Evolutionary conservation across 768 basidiomycete species (phyloP).

Genomic region (Lactarius vividus): DNA sequence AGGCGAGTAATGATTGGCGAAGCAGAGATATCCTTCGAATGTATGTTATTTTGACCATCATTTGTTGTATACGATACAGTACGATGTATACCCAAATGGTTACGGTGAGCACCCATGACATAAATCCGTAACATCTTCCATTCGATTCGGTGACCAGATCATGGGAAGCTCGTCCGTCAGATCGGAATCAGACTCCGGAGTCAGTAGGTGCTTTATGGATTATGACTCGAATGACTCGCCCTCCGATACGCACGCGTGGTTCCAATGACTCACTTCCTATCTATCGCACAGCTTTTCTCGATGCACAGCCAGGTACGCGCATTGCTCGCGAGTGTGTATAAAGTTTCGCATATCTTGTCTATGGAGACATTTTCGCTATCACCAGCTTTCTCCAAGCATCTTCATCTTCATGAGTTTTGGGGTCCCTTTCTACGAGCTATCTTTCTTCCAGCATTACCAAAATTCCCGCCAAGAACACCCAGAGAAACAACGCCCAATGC

Average conservation of each 20-base stretch:
- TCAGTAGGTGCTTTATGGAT: background rate
- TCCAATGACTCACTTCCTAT: background rate
- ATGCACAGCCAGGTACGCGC: background rate
- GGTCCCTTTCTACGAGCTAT: background rate
- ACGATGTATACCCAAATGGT: background rate
- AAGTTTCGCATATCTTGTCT: background rate
- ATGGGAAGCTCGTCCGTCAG: background rate
- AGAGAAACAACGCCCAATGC: conserved; percentile 8
- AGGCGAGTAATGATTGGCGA: background rate
- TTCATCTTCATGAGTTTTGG: conserved; percentile 6
- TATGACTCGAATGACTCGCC: background rate
- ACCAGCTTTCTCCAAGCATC: background rate
- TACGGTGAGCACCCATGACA: background rate
- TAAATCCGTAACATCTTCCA: background rate
- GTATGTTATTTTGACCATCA: background rate
- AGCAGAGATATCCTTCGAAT: background rate
- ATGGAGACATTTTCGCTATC: background rate
- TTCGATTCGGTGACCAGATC: background rate
- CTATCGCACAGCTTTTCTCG: background rate
- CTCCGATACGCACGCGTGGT: background rate
- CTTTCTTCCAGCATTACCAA: conserved; percentile 3
- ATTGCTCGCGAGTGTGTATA: background rate
- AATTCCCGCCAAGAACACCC: background rate
- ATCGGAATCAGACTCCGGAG: background rate
- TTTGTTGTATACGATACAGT: background rate